Percentiles rank a stretch among this genome's conserved stretches.
These are phyloP conservation scores for Uronychia binucleata DNA, from an alignment of 73 alveolate genomes.

Conservation along the genomic window DNA sequence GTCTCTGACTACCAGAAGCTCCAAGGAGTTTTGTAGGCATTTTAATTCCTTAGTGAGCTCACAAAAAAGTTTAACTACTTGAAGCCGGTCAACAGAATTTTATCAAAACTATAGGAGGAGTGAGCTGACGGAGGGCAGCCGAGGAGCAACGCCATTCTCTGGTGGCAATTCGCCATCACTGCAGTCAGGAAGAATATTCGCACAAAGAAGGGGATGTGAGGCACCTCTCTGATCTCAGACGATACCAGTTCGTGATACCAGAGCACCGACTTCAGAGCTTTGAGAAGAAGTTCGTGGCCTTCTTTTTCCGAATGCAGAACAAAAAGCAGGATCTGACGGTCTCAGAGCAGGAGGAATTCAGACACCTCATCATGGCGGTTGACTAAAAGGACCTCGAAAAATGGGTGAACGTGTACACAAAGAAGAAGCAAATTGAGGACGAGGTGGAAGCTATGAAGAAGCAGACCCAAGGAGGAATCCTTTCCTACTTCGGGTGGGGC, in stretches of 20 bases:
- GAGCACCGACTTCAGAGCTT: neutral
- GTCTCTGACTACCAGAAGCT: slow-evolving; percentile 39
- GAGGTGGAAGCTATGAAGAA: slow-evolving; percentile 5
- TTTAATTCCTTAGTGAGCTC: slow-evolving; percentile 19
- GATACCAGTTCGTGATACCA: slow-evolving; percentile 18
- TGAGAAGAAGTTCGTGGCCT: slow-evolving; percentile 16
- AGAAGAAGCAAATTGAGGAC: neutral
- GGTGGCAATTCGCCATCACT: slow-evolving; percentile 42
- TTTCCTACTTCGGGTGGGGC: slow-evolving; percentile 8
- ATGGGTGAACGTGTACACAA: slow-evolving; percentile 1
- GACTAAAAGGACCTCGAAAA: slow-evolving; percentile 7
- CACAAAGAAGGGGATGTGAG: slow-evolving; percentile 13
- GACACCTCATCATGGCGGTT: slow-evolving; percentile 16
- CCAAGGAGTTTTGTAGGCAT: slow-evolving; percentile 36
- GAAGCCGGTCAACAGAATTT: slow-evolving; percentile 26
- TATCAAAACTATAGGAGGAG: too few relatives aligned
- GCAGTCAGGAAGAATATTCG: slow-evolving; percentile 24
- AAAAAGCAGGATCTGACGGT: neutral
- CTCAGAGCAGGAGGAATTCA: slow-evolving; percentile 4
- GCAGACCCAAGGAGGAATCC: slow-evolving; percentile 11
- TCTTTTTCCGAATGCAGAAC: neutral
- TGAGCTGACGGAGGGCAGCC: neutral
- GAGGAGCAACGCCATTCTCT: slow-evolving; percentile 19
- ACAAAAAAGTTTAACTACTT: slow-evolving; percentile 49
- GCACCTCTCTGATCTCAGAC: neutral